phyloP scores from a whole-genome alignment of 2,329 filamentous ascomycete species.

The Aspergillus nomiae region DNA sequence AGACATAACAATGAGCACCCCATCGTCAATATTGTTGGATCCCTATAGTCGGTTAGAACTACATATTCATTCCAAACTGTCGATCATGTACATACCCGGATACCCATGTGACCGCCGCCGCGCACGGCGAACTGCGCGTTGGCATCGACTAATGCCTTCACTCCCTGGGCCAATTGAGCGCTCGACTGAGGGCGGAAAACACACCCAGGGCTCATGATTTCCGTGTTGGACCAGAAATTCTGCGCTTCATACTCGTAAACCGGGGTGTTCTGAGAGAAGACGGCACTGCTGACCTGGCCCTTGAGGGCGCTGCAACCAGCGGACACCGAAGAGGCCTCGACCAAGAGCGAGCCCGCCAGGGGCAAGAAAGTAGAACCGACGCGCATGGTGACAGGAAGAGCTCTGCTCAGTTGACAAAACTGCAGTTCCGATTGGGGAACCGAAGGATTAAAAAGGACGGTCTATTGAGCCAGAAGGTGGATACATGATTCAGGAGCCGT shows the following conservation, averaged over 20 bases:
- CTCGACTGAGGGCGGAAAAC: slow-evolving; percentile 36
- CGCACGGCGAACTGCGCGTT: slow-evolving; percentile 35
- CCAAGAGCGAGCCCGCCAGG: slow-evolving; percentile 14
- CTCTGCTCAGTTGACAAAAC: background rate
- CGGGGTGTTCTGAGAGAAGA: slow-evolving; percentile 24
- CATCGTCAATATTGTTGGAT: slow-evolving; percentile 36
- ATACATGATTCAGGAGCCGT: background rate
- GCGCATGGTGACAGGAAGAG: slow-evolving; percentile 21
- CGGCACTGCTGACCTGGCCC: slow-evolving; percentile 16
- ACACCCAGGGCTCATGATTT: slow-evolving; percentile 35
- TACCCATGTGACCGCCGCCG: slow-evolving; percentile 39
- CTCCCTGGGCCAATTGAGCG: slow-evolving; percentile 25
- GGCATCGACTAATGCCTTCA: slow-evolving; percentile 22
- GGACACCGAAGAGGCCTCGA: slow-evolving; percentile 6
- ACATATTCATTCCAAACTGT: background rate
- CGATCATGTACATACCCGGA: slow-evolving; percentile 22
- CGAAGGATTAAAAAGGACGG: background rate
- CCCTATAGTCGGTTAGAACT: slow-evolving; percentile 20
- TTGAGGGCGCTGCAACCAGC: slow-evolving; percentile 23
- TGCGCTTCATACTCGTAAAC: slow-evolving; percentile 35
- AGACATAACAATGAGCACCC: slow-evolving; percentile 37
- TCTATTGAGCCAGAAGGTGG: background rate
- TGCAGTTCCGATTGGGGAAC: background rate
- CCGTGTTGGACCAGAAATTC: slow-evolving; percentile 41
- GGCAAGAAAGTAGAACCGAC: slow-evolving; percentile 16